Evolutionary conservation across 2,329 filamentous ascomycete genomes (phyloP).

Genomic region (Fusarium solani-melongenae): DNA sequence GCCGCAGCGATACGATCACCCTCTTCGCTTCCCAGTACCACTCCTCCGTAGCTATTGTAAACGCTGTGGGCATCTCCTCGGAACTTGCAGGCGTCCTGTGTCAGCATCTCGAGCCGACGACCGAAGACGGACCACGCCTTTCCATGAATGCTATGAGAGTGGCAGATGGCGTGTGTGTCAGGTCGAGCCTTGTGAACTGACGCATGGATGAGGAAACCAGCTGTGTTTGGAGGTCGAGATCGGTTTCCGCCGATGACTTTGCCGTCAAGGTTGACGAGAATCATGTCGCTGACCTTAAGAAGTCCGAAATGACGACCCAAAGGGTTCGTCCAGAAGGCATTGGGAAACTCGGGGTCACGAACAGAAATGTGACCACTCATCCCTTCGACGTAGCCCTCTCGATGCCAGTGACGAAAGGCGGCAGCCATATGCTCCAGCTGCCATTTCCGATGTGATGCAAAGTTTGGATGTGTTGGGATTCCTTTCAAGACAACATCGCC

Average conservation of each 20-base stretch:
- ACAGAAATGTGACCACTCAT: conserved; percentile 76
- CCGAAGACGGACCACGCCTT: conserved; percentile 76
- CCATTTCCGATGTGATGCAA: conserved; percentile 42
- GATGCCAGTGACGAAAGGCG: conserved; percentile 75
- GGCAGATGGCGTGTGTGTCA: conserved; percentile 74
- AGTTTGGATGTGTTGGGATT: conserved; percentile 40
- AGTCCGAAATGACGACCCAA: conserved; percentile 74
- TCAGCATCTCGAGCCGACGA: conserved; percentile 74
- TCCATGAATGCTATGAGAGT: conserved; percentile 72
- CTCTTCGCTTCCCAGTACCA: conserved; percentile 70
- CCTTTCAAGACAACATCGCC: conserved; percentile 39
- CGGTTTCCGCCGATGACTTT: conserved; percentile 73
- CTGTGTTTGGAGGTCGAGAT: conserved; percentile 70
- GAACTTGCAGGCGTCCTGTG: conserved; percentile 73
- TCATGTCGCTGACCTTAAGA: conserved; percentile 74
- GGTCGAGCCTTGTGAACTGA: conserved; percentile 70
- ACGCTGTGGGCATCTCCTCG: conserved; percentile 71
- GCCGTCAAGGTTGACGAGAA: conserved; percentile 70
- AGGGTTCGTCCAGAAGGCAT: conserved; percentile 75
- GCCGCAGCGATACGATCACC: conserved; percentile 71
- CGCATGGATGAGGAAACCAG: conserved; percentile 78
- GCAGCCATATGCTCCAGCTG: conserved; percentile 70
- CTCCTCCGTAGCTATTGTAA: conserved; percentile 65
- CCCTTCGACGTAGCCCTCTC: conserved; percentile 74
- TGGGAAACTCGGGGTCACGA: conserved; percentile 68